Conservation (phyloP, 805 yeast species). For the Candida dajiaensis region DNA sequence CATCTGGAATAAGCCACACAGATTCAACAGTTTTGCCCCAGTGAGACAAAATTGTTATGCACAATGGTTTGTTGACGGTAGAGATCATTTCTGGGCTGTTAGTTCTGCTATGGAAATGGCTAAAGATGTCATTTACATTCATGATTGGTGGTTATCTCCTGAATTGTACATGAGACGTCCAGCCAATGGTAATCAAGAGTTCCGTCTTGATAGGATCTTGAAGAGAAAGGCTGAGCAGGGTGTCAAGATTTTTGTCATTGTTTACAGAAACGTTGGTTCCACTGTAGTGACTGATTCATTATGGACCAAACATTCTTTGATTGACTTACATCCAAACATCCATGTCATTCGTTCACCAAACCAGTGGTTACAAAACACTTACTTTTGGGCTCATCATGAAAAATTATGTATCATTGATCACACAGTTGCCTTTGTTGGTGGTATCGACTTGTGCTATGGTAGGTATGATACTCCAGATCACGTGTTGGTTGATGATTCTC, state of each 20-base stretch:
- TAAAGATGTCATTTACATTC: slow-evolving; percentile 85
- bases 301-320: slow-evolving; percentile 89
- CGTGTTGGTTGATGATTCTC: slow-evolving; percentile 71
- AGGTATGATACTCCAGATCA: slow-evolving; percentile 97
- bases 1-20: slow-evolving; percentile 64
- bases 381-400: slow-evolving; percentile 99
- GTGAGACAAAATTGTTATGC: slow-evolving; percentile 79
- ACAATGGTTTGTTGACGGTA: slow-evolving; percentile 94
- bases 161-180: slow-evolving; percentile 92
- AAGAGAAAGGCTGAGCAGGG: slow-evolving; percentile 92
- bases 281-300: slow-evolving; percentile 91
- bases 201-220: slow-evolving; percentile 83
- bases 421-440: slow-evolving; percentile 87
- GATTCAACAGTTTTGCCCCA: slow-evolving; percentile 93
- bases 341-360: slow-evolving; percentile 93
- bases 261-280: slow-evolving; percentile 89
- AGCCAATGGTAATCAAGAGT: slow-evolving; percentile 89
- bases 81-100: slow-evolving; percentile 96
- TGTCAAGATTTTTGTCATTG: slow-evolving; percentile 85
- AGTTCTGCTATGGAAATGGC: slow-evolving; percentile 92
- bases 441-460: slow-evolving; percentile 93
- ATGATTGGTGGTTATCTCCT: slow-evolving; percentile 99
- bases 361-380: slow-evolving; percentile 86
- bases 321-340: slow-evolving; percentile 79
- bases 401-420: slow-evolving; percentile 83